Conservation (phyloP, 1,284 basidiomycete species). For the Ceratobasidium sp. region DNA sequence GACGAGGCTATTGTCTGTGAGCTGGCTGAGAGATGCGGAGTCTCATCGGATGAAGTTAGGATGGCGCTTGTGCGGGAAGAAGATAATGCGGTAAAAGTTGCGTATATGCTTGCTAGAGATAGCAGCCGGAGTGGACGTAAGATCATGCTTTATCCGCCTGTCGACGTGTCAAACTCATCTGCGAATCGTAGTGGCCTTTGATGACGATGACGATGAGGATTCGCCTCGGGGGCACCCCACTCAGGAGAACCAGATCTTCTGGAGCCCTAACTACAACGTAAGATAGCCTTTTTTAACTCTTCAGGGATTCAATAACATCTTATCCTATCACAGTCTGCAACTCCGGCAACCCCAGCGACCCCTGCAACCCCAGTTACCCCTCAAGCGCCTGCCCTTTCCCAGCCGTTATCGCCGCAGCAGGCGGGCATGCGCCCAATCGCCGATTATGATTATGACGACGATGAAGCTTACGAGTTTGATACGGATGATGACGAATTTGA, state of each 20-base stretch:
- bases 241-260: constrained; percentile 37
- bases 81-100: constrained; percentile 96
- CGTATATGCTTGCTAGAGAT: constrained; percentile 93
- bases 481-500: constrained; percentile 71
- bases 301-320: background rate
- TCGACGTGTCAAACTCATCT: background rate
- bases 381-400: constrained; percentile 12
- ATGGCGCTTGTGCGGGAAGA: constrained; percentile 85
- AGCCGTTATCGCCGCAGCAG: constrained; percentile 35
- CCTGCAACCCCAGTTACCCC: constrained; percentile 39
- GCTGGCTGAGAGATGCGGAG: constrained; percentile 81
- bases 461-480: constrained; percentile 63
- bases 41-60: constrained; percentile 88
- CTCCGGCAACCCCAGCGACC: constrained; percentile 37
- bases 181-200: constrained; percentile 50
- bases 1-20: constrained; percentile 92
- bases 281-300: background rate
- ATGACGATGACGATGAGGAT: constrained; percentile 57
- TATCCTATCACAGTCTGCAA: constrained; percentile 20
- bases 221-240: constrained; percentile 48
- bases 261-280: constrained; percentile 39
- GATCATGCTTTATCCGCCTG: constrained; percentile 31
- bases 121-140: constrained; percentile 89
- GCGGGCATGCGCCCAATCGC: constrained; percentile 57
- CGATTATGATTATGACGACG: constrained; percentile 65